Conservation (phyloP, 1,284 basidiomycete genomes). For the Cryptococcus neoformans region DNA sequence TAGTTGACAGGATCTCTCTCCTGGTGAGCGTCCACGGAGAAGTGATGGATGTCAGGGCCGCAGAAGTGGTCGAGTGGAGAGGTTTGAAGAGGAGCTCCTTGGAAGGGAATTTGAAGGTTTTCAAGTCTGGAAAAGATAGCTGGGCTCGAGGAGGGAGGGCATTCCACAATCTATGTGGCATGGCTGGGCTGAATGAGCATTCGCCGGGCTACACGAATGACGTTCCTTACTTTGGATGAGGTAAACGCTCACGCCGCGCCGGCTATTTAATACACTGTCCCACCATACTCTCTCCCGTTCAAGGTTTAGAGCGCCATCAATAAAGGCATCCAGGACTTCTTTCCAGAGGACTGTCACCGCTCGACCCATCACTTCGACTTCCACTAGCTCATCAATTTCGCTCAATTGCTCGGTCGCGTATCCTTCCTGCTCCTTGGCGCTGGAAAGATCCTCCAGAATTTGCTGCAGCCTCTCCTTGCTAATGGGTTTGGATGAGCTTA, state of each 20-base stretch:
- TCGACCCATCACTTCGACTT: constrained; percentile 42
- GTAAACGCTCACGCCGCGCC: constrained; percentile 34
- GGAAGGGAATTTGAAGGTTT: constrained; percentile 21
- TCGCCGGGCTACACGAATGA: too few relatives aligned
- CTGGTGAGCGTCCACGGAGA: constrained; percentile 43
- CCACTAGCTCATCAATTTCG: constrained; percentile 32
- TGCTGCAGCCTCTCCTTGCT: constrained; percentile 20
- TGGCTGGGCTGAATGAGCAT: constrained; percentile 23
- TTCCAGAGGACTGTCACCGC: constrained; percentile 47
- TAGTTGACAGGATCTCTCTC: constrained; percentile 40
- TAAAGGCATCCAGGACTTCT: constrained; percentile 38
- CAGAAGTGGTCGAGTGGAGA: constrained; percentile 16
- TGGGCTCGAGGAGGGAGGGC: constrained; percentile 26
- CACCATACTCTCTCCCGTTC: constrained; percentile 45
- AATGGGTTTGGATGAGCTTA: constrained; percentile 29
- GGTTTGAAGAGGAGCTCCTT: constrained; percentile 27
- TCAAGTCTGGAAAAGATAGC: constrained; percentile 19
- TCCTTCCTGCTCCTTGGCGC: constrained; percentile 1
- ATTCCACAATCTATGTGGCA: constrained; percentile 40
- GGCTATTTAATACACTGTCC: constrained; percentile 29
- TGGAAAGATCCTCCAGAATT: constrained; percentile 27
- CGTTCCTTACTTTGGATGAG: constrained; percentile 44
- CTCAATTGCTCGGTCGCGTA: background rate
- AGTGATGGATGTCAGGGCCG: constrained; percentile 30
- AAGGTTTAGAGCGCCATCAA: constrained; percentile 36